Base-by-base conservation (phyloP, 2,329 filamentous ascomycete genomes). In the Didymella pomorum region DNA sequence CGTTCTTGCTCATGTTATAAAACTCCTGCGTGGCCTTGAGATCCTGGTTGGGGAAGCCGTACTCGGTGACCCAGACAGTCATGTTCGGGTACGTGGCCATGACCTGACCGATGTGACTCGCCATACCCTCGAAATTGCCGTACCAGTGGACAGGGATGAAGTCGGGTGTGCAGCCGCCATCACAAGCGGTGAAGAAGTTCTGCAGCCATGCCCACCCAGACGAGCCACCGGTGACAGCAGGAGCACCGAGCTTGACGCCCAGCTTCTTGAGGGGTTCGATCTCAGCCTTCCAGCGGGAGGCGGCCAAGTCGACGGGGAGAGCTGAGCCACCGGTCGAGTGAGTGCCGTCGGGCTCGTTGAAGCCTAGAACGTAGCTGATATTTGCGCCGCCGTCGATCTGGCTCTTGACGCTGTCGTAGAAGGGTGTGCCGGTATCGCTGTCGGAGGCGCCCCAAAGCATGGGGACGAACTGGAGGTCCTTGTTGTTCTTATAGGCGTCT, bases 61-160 rank as follows among this genome's bases (percentile, higher is more conserved):
- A 93, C 76, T 95, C 91, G 25, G 91, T 94, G 11, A 94, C 81
- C 91, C 91, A 94, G 60, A 93, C 85, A 3, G 84, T 81, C 76
- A 76, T 71, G 80, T 86, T 76, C 18, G 69, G 70, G 63, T 79
- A 82, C 35, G 74, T 79, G 1, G 78, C 82, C 46, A 81, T 79
- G 44, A 87, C 83, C 61, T 86, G 81, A 7, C 88, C 88, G 57
- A 92, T 81, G 62, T 89, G 87, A 61, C 84, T 87, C 2, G 88
- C 87, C 61, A 92, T 73, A 0, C 88, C 88, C 46, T 85, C 84
- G 66, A 91, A 91, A 62, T 87, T 84, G 20, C 90, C 89, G 54
- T 85, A 85, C 76, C 77, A 84, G 60, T 84, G 83, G 29, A 83
- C 72, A 1, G 83, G 80, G 10, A 84, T 71, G 62, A 84, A 84